Evolutionary conservation across 176 grass and related monocot genomes (phyloP), one percentile per base, ranked within the genome.

Genomic region (Juncus effusus): DNA sequence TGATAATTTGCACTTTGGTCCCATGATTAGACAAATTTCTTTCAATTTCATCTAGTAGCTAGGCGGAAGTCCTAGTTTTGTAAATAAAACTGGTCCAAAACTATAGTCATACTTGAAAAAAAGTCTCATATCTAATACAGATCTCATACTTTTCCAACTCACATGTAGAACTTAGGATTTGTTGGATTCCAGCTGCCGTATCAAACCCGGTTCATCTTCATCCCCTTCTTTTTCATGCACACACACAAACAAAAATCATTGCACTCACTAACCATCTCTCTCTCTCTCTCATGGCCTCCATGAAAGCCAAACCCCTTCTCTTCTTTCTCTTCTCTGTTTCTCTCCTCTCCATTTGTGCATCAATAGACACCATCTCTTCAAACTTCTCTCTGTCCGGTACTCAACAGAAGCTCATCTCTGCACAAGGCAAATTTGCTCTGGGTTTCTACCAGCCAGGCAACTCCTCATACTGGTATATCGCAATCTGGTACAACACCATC

Each of bases 401-500:
- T 5, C 16, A 12, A 14, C 87, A 85, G 58, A 85, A 51, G 69
- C 78, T 96, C 49, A 80, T 75, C 45, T 90, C 87, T 60, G 61
- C 63, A 64, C 14, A 51, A 40, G 78, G 78, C 52, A 80, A 65
- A 16, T 96, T 96, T 56, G 8, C 62, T 10, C 60, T 96, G 42
- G 91, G 91, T 7, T 96, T 96, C 84, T 81, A 82, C 87, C 59
- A 77, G 16, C 76, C 87, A 4, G 2, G 16, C 49, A 67, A 55
- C 67, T 59, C 77, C 38, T 37, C 70, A 19, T 74, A 60, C 36
- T 91, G 81, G 79, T 96, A 96, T 82, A 83, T 96, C 56, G 77
- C 78, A 40, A 96, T 96, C 84, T 96, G 92, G 92, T 96, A 96
- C 74, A 91, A 64, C 70, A 82, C 73, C 59, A 79, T 88, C 78